Percentiles rank a stretch among this genome's conserved stretches.
These are phyloP conservation scores for Malania oleifera DNA, from an alignment of 164 flowering plant genomes.

Conservation along the genomic window DNA sequence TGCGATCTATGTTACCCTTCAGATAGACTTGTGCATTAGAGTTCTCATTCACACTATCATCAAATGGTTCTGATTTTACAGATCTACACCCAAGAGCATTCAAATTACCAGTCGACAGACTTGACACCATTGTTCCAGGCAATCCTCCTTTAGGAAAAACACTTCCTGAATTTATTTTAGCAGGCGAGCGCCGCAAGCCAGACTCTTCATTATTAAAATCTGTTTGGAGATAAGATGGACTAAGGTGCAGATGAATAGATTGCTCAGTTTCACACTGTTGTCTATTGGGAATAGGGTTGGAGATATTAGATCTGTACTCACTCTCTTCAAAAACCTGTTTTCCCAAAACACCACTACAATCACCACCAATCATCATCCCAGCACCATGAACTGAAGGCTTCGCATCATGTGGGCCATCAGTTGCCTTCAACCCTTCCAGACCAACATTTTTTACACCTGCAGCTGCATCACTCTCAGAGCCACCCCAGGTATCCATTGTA, in stretches of 20 bases:
- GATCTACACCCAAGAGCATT: constrained; percentile 10
- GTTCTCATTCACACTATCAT: constrained; percentile 19
- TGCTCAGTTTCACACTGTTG: constrained; percentile 15
- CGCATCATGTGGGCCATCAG: constrained; percentile 4
- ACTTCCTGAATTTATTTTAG: constrained; percentile 13
- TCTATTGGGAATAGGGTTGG: constrained; percentile 5
- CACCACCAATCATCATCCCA: constrained; percentile 1
- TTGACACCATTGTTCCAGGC: constrained; percentile 5
- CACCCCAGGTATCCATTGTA: constrained; percentile 65
- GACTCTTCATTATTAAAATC: constrained; percentile 8
- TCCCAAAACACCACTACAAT: constrained; percentile 15
- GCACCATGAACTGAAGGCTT: constrained; percentile 17
- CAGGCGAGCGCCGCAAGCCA: constrained; percentile 10
- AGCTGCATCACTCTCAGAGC: constrained; percentile 19
- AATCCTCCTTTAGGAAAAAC: constrained; percentile 9
- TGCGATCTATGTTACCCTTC: constrained; percentile 7
- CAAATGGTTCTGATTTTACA: constrained; percentile 52
- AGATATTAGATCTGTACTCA: constrained; percentile 5
- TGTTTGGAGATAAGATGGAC: constrained; percentile 18
- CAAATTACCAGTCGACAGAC: constrained; percentile 1
- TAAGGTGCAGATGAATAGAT: constrained; percentile 32
- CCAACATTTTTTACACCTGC: constrained; percentile 10
- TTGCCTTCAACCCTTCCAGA: constrained; percentile 3
- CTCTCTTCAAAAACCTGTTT: constrained; percentile 12
- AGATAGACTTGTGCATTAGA: background rate